Base-by-base conservation (phyloP, 352 stramenopile genomes). In the Phytophthora uliginosa region DNA sequence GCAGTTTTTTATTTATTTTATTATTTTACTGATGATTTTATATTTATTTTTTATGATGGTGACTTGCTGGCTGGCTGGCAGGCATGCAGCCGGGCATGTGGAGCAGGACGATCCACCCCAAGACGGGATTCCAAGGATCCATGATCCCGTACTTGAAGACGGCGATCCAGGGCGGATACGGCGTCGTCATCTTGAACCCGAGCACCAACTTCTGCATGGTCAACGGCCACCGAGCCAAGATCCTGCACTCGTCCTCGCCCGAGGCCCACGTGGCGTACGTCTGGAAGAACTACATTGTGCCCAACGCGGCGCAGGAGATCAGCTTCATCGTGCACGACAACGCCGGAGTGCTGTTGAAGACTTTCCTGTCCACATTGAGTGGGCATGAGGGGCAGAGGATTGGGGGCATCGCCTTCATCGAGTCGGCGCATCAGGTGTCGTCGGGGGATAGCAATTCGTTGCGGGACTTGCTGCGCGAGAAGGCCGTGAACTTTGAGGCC, bases 121-220 rank as follows among this genome's bases (percentile, higher is more conserved):
- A 94, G 67, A 91, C 83, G n/a, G 86, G 87, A 7, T 95, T 95
- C 62, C 85, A 95, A 55, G 89, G 88, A 54, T 95, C 89, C 33
- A 95, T 97, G 88, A 91, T 97, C 59, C 90, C 90, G 59, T 96
- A 97, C 66, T 73, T 95, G 28, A 94, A 95, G 71, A 95, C 89
- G 0, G 90, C 90, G 22, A 91, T 95, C 53, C 88, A 97, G 63
- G 88, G 88, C 42, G 89, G 89, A 59, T 95, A 95, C 58, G 86
- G 85, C 15, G 88, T 97, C 7, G 82, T 96, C 38, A 76, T 97
- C 22, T 57, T 95, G 57, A 97, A 97, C 53, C 90, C 90, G 4
- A 95, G 88, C 70, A 93, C 89, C 38, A 97, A 97, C 66, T 87
- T 77, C 54, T 85, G 83, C 51, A 78, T 86, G 42, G 89, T 96